Evolutionary conservation across 768 basidiomycete species (phyloP).

Genomic region (Porphyrellus cyaneotinctus): DNA sequence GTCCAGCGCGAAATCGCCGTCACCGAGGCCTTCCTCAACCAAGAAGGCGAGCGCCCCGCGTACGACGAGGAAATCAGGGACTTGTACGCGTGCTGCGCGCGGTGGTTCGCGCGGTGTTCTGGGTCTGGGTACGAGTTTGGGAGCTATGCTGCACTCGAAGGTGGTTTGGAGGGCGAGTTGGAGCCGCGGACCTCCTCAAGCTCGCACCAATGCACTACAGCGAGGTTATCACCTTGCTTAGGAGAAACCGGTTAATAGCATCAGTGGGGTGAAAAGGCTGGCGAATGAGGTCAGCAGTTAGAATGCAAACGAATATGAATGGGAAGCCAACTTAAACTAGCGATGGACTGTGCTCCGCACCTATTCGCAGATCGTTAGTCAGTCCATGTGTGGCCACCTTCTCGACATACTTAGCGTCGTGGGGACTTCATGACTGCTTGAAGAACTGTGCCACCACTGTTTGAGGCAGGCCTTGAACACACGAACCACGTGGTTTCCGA

Average conservation of each 20-base stretch:
- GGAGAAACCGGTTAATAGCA: not conserved
- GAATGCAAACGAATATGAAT: not conserved
- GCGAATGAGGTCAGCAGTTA: not conserved
- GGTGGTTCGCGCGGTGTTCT: slow-evolving; percentile 82
- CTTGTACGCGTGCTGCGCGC: slow-evolving; percentile 77
- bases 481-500: not conserved
- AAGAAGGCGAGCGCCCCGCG: slow-evolving; percentile 75
- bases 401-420: too few species aligned
- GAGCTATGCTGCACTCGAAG: slow-evolving; percentile 54
- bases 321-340: not conserved
- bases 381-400: not conserved
- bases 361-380: not conserved
- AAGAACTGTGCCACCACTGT: too few species aligned
- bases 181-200: slow-evolving; percentile 67
- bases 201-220: too few species aligned
- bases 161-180: slow-evolving; percentile 51
- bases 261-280: slow-evolving; percentile 3
- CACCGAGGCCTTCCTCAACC: slow-evolving; percentile 74
- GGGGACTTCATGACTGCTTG: too few species aligned
- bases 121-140: slow-evolving; percentile 81
- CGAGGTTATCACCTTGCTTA: slow-evolving; percentile 2
- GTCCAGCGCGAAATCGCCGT: slow-evolving; percentile 77
- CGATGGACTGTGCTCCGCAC: not conserved
- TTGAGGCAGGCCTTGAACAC: not conserved
- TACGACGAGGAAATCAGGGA: slow-evolving; percentile 85